Conservation (phyloP, 345 rosid species). For the Atalantia buxifolia region DNA sequence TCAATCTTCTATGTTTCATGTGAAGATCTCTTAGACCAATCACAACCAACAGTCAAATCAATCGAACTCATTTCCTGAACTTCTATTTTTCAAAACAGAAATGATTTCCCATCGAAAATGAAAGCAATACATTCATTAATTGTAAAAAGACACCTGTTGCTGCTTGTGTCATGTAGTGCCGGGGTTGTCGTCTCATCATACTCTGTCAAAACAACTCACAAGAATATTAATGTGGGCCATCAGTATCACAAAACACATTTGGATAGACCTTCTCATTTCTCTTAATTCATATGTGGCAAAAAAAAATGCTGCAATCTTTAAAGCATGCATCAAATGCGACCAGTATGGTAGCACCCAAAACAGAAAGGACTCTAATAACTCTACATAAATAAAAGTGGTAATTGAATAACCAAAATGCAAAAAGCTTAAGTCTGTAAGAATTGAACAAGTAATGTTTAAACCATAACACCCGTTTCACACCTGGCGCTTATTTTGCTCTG, state of each 20-base stretch:
- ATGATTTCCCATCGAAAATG: background rate
- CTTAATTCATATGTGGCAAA: background rate
- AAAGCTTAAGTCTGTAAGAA: background rate
- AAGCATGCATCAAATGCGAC: background rate
- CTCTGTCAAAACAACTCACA: background rate
- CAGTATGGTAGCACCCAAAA: background rate
- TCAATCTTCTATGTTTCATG: background rate
- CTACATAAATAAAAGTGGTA: background rate
- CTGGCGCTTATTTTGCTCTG: background rate
- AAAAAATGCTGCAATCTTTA: background rate
- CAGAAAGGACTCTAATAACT: background rate
- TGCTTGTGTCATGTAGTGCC: background rate
- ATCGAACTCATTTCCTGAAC: background rate
- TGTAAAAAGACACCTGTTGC: background rate
- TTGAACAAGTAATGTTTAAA: background rate
- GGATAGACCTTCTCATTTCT: background rate
- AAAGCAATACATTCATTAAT: background rate
- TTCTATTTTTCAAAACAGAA: background rate
- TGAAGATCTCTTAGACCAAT: background rate
- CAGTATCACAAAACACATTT: background rate
- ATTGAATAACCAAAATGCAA: background rate
- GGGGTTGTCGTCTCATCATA: background rate
- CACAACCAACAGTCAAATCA: background rate
- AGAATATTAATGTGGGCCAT: background rate
- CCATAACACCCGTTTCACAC: background rate